A percentile compares a stretch with the other conserved stretches of the same genome.
These are phyloP conservation scores for Coemansia aciculifera DNA, from an alignment of 192 early-diverging fungal genomes.

Conservation along the genomic window DNA sequence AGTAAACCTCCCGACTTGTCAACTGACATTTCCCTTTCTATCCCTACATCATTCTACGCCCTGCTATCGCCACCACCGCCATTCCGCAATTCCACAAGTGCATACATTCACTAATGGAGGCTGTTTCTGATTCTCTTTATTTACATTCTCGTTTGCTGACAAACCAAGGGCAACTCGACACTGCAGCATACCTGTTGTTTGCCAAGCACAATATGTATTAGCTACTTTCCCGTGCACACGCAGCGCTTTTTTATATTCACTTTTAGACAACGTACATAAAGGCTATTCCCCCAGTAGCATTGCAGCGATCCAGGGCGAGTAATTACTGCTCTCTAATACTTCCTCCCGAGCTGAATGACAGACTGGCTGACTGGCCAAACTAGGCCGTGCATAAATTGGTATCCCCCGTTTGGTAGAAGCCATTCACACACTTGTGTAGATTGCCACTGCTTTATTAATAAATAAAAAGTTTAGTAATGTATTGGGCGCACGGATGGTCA, in stretches of 20 bases:
- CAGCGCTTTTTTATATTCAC: background rate
- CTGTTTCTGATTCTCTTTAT: background rate
- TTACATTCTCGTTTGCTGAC: background rate
- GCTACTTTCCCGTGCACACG: conserved; percentile 1
- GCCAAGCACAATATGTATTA: background rate
- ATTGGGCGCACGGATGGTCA: conserved; percentile 6
- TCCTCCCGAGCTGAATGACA: background rate
- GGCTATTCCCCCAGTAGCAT: background rate
- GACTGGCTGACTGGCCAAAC: background rate
- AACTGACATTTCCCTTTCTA: background rate
- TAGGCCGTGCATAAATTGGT: conserved; percentile 2
- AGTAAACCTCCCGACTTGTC: background rate
- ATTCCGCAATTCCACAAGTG: conserved; percentile 3
- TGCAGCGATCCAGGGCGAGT: background rate
- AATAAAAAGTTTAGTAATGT: conserved; percentile 1
- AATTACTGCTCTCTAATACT: conserved; percentile 1
- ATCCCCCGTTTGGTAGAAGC: background rate
- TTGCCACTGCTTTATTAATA: background rate
- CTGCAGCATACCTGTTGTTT: background rate
- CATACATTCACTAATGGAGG: background rate
- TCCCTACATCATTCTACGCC: background rate
- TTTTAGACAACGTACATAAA: background rate
- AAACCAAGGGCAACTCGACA: conserved; percentile 9
- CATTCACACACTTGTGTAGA: background rate
- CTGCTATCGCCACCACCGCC: background rate